These are phyloP conservation scores for Auriculariales sp. DNA, from an alignment of 768 basidiomycete species.

Conservation along the genomic window DNA sequence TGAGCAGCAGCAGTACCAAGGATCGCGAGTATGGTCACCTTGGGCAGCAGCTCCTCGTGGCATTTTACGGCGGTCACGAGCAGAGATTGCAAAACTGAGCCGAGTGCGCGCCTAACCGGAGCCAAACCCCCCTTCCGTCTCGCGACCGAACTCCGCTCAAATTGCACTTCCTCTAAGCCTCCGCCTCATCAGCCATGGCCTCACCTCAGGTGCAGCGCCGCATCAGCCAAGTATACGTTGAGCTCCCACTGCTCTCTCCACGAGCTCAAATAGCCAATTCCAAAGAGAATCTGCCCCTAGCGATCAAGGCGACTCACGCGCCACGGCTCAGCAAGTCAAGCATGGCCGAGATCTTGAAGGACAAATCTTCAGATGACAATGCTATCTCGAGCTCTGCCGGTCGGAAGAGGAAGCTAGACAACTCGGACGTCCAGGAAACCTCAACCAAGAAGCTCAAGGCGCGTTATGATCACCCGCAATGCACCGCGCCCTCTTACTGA, in stretches of 20 bases:
- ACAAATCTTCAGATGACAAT: neutral
- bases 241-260: neutral
- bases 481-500: neutral
- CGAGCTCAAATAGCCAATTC: neutral
- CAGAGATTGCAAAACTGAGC: neutral
- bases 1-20: constrained; percentile 41
- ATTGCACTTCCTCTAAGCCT: neutral
- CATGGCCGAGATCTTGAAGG: neutral
- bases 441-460: constrained; percentile 1
- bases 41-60: constrained; percentile 46
- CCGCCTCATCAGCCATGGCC: neutral
- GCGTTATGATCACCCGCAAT: neutral
- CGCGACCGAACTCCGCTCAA: neutral
- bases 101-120: neutral
- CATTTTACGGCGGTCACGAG: neutral
- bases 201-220: neutral
- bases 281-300: neutral
- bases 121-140: neutral
- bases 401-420: neutral
- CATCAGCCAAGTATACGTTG: neutral
- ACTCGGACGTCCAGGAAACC: no score
- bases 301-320: neutral
- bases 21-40: constrained; percentile 88
- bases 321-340: neutral
- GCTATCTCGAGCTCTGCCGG: neutral